Evolutionary conservation across 2,329 filamentous ascomycete species (phyloP).

Genomic region (Cordyceps fumosorosea): DNA sequence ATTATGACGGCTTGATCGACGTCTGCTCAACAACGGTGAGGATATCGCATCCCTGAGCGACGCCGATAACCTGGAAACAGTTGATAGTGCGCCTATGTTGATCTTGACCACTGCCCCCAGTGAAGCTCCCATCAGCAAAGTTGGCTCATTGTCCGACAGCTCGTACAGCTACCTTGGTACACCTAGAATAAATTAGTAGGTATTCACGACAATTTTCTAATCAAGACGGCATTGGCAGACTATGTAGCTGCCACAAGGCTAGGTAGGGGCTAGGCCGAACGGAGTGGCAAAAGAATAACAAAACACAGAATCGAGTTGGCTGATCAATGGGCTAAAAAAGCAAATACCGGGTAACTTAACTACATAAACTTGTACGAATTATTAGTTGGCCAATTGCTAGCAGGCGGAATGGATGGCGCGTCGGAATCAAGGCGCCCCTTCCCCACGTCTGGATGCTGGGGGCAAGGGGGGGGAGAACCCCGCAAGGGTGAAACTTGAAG

Average conservation of each 20-base stretch:
- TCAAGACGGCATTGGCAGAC: background rate
- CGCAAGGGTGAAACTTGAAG: too few relatives aligned
- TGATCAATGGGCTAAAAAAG: background rate
- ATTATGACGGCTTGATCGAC: background rate
- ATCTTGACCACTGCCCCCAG: background rate
- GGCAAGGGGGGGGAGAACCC: too few relatives aligned
- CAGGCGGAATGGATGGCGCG: background rate
- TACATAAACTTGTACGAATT: too few relatives aligned
- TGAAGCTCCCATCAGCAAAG: background rate
- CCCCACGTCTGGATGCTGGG: background rate
- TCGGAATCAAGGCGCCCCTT: conserved; percentile 1
- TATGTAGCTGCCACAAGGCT: background rate
- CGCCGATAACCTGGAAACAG: background rate
- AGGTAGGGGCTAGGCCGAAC: background rate
- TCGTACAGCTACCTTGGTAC: background rate
- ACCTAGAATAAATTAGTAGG: background rate
- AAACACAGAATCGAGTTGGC: background rate
- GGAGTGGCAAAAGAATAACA: background rate
- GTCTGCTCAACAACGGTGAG: background rate
- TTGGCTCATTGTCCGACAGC: background rate
- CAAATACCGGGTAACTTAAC: background rate
- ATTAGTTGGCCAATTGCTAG: background rate
- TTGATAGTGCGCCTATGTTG: background rate
- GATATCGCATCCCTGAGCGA: background rate
- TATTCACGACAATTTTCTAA: background rate